Evolutionary conservation across 2,329 filamentous ascomycete species (phyloP), one percentile per base, ranked within the genome.

Genomic region (Colletotrichum eremochloae): DNA sequence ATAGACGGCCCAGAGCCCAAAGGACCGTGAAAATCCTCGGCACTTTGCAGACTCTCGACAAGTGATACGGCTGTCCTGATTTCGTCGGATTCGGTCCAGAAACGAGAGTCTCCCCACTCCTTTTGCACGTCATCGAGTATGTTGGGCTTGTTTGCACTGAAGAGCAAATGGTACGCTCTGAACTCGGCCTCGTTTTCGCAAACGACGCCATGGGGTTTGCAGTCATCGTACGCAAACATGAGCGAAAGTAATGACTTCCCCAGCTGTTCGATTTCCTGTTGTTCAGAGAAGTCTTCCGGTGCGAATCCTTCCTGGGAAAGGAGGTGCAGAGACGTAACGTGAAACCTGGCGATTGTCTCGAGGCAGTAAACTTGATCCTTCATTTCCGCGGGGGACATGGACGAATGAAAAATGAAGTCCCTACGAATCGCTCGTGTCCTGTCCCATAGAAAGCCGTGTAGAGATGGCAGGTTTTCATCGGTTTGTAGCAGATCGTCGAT

Each of bases 371-470:
- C 85, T 74, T 91, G 86, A 29, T 87, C 85, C 36, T 83, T 84
- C 77, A 90, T 85, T 75, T 92, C 90, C 2, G 88, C 84, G 2
- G 84, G 78, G 3, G 83, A 86, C 80, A 92, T 86, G 64, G 86
- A 86, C 5, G 90, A 90, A 74, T 93, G 90, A 71, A 92, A 91
- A 24, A 90, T 89, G 75, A 93, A 91, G 77, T 93, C 91, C 73
- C 91, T 88, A 33, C 91, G 88, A 68, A 93, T 90, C 11, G 90
- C 90, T 69, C 91, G 84, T 31, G 91, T 92, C 55, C 91, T 85
- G 77, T 93, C 91, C 90, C 91, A 92, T 1, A 93, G 82, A 70
- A 92, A 93, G 68, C 87, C 88, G 76, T 93, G 91, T 55, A 89
- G 81, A 5, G 80, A 76, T 0, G 88, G 84, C 8, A 93, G 82